These are phyloP conservation scores for Candida tibetensis DNA, from an alignment of 805 yeast genomes.

Conservation along the genomic window DNA sequence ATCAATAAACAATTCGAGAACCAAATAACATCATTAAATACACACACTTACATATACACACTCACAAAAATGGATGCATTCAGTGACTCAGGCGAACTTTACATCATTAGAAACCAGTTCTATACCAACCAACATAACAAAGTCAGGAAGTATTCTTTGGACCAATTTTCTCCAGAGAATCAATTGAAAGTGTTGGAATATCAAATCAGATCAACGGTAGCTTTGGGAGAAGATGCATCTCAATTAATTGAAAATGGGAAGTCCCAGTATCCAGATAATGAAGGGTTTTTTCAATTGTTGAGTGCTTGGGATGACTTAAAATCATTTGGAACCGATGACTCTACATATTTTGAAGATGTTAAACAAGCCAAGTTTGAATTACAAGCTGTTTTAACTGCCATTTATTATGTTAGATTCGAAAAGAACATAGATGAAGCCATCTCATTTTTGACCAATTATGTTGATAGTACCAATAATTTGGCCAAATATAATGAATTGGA, in stretches of 20 bases:
- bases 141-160: constrained; percentile 37
- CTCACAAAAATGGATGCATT: constrained; percentile 30
- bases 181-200: constrained; percentile 40
- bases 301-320: constrained; percentile 44
- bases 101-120: constrained; percentile 55
- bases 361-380: constrained; percentile 33
- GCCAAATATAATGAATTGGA: constrained; percentile 35
- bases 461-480: constrained; percentile 18
- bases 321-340: constrained; percentile 42
- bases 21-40: too few relatives aligned
- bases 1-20: too few relatives aligned
- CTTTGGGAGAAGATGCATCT: constrained; percentile 39
- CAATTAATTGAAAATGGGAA: constrained; percentile 36
- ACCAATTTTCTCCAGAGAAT: constrained; percentile 36
- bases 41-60: too few relatives aligned
- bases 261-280: constrained; percentile 31
- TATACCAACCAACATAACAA: constrained; percentile 56
- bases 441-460: constrained; percentile 26
- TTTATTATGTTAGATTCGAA: constrained; percentile 35
- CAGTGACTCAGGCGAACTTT: constrained; percentile 49
- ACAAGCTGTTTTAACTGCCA: constrained; percentile 40
- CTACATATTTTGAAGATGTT: constrained; percentile 42
- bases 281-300: constrained; percentile 33
- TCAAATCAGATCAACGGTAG: constrained; percentile 39
- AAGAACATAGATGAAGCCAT: constrained; percentile 39